These are phyloP conservation scores for Phaeosphaeriaceae sp. DNA, from an alignment of 2,329 filamentous ascomycete species.

Conservation along the genomic window DNA sequence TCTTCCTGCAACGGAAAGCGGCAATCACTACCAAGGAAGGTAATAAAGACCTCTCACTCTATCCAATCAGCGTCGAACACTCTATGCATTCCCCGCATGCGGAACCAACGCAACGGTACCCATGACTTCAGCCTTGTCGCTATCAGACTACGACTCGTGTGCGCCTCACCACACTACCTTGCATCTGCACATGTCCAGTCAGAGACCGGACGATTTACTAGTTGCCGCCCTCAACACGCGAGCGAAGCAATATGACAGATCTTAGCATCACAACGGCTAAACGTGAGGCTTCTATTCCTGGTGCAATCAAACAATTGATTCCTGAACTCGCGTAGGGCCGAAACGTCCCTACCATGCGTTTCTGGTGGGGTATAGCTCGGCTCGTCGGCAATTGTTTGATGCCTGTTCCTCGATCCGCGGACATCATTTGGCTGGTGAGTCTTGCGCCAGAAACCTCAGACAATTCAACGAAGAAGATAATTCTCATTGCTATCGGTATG, in stretches of 20 bases:
- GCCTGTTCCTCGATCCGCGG: background rate
- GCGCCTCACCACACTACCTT: background rate
- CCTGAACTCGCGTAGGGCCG: background rate
- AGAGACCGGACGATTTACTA: background rate
- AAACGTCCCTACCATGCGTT: background rate
- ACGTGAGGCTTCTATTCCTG: background rate
- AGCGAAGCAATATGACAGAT: background rate
- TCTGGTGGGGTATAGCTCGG: background rate
- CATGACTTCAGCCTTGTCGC: background rate
- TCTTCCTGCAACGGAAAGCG: background rate
- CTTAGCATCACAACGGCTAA: background rate
- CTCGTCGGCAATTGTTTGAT: background rate
- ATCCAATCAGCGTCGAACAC: background rate
- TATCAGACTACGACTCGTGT: background rate
- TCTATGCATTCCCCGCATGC: background rate
- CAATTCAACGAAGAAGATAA: too few species aligned
- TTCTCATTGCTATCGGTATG: background rate
- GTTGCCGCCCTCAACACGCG: background rate
- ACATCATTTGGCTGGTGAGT: background rate
- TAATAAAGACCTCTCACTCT: background rate
- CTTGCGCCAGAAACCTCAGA: too few species aligned
- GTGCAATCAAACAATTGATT: background rate
- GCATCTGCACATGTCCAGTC: background rate
- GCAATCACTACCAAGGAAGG: background rate
- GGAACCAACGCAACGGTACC: background rate